Percentiles rank a stretch among this genome's conserved stretches.
Conservation (phyloP, 192 early-diverging fungal species). For the Dispira simplex region DNA sequence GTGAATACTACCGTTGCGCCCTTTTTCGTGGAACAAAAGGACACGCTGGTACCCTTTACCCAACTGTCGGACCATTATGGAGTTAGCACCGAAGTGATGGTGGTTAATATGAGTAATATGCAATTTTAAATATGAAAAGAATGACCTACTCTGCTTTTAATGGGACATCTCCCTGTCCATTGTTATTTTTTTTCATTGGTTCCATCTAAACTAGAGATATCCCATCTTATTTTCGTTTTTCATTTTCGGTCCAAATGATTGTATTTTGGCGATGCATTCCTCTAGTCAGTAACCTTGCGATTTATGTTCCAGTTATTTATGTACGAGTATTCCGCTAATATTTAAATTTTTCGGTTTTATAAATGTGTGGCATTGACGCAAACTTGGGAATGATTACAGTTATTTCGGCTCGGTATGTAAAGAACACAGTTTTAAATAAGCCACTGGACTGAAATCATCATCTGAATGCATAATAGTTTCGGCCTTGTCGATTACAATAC, state of each 20-base stretch:
- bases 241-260: too few relatives aligned
- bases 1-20: conserved; percentile 1
- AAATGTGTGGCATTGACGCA: not conserved
- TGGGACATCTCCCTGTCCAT: too few relatives aligned
- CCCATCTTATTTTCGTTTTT: too few relatives aligned
- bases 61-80: conserved; percentile 13
- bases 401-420: conserved; percentile 54
- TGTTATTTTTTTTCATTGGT: too few relatives aligned
- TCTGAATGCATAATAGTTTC: conserved; percentile 64
- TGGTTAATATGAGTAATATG: not conserved
- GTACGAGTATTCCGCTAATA: too few relatives aligned
- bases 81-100: conserved; percentile 1
- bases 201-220: too few relatives aligned
- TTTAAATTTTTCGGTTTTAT: too few relatives aligned
- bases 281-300: too few relatives aligned
- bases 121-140: too few relatives aligned
- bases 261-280: too few relatives aligned
- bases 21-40: conserved; percentile 1
- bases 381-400: not conserved
- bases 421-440: conserved; percentile 58
- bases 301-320: too few relatives aligned
- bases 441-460: conserved; percentile 66
- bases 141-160: too few relatives aligned
- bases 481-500: conserved; percentile 61
- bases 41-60: not conserved